These are phyloP conservation scores for Laguncularia racemosa DNA, from an alignment of 345 rosid genomes.

Conservation along the genomic window DNA sequence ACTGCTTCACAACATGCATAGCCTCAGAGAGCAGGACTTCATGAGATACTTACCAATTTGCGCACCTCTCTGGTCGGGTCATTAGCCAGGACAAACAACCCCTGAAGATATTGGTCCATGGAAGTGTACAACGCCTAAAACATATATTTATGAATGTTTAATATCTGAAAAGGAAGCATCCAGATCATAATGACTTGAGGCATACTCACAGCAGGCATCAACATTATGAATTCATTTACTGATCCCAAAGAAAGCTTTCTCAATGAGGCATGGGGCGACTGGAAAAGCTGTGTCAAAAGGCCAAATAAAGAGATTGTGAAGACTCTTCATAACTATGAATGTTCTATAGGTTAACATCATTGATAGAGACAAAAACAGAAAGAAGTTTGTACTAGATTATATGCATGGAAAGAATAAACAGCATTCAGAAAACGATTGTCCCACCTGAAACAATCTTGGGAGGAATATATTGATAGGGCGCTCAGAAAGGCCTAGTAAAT, in stretches of 20 bases:
- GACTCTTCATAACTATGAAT: too few species aligned
- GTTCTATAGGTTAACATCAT: too few species aligned
- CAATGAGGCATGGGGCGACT: conserved; percentile 65
- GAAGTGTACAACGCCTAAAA: background rate
- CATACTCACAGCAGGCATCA: conserved; percentile 87
- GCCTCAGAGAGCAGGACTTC: too few species aligned
- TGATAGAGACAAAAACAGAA: too few species aligned
- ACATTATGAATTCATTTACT: conserved; percentile 67
- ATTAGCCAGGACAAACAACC: conserved; percentile 77
- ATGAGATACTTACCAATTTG: conserved; percentile 22
- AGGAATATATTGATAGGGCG: conserved; percentile 69
- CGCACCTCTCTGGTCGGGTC: conserved; percentile 76
- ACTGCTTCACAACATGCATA: too few species aligned
- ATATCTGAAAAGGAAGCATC: background rate
- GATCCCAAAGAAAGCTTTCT: conserved; percentile 75
- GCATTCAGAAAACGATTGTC: background rate
- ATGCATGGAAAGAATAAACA: too few species aligned
- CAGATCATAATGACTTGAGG: too few species aligned
- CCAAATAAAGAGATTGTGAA: too few species aligned
- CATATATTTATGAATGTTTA: background rate
- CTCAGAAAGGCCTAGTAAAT: conserved; percentile 70
- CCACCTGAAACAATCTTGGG: conserved; percentile 69
- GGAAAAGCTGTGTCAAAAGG: conserved; percentile 51
- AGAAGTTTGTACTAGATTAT: too few species aligned
- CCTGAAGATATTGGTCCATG: conserved; percentile 60